Base-by-base conservation (phyloP, 1,284 basidiomycete genomes). In the Cystobasidium sp. region DNA sequence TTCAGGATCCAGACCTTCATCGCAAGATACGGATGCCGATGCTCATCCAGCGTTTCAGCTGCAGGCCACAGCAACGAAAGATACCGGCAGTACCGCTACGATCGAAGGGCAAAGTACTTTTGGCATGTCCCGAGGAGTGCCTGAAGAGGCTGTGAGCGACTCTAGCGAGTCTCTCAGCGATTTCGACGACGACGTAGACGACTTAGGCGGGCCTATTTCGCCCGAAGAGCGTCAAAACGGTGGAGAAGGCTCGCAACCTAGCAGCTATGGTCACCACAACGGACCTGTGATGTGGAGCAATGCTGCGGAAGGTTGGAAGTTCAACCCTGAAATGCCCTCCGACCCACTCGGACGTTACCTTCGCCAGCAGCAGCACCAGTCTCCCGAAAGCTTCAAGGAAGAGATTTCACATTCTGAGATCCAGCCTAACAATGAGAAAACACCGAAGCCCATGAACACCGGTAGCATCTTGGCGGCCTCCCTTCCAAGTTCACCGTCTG, bases 261-360 rank as follows among this genome's bases (percentile, higher is more conserved):
- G 70, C 44, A 73, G 70, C 44, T 65, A 62, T 41, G 55, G 70
- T 20, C 51, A 55, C 24, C 43, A 47, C 16, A 18, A 18, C 16
- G 59, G 51, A 18, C 70, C 70, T 0, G 22, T 73, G n/a, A 65
- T 73, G 63, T 73, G 70, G 70, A 59, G 52, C 53, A 61, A 73
- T 43, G 52, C 63, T 4, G 52, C 51, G 18, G 53, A 59, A 12
- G 70, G 70, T 6, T 73, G 70, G 70, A 62, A 65, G 43, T 47
- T 59, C 41, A 41, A 56, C 16, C 70, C 70, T 22, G 52, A 59
- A 20, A 44, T 58, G 44, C 43, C 62, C 9, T 12, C 70, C 24
- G 70, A 73, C 44, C 70, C 70, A 9, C 62, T 73, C n/a, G 63
- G 63, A 20, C 70, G 70, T 22, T 66, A 55, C 62, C 39, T 66